phyloP scores from a whole-genome alignment of 1,284 basidiomycete genomes.

The Rhizoctonia solani region DNA sequence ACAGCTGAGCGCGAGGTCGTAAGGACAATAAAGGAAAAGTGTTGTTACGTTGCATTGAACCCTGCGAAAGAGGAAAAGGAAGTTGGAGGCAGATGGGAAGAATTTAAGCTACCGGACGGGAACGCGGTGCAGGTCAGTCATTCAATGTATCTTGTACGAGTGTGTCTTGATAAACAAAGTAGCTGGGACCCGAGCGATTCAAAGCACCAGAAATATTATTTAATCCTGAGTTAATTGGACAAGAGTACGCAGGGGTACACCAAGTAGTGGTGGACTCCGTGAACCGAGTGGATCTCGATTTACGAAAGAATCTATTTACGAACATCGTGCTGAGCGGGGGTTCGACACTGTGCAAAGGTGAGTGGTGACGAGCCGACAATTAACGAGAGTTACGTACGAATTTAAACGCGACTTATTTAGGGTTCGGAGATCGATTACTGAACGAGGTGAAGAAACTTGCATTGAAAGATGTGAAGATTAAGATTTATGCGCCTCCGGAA shows the following conservation, averaged over 20 bases:
- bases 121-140: slow-evolving; percentile 81
- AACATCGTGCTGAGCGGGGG: slow-evolving; percentile 98
- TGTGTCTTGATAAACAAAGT: slow-evolving; percentile 25
- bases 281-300: slow-evolving; percentile 82
- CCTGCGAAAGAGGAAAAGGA: slow-evolving; percentile 97
- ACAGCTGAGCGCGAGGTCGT: slow-evolving; percentile 98
- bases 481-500: slow-evolving; percentile 99
- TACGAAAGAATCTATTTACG: slow-evolving; percentile 92
- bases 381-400: background rate
- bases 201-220: slow-evolving; percentile 97
- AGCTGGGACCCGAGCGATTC: slow-evolving; percentile 96
- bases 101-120: slow-evolving; percentile 94
- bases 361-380: slow-evolving; percentile 42
- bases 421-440: slow-evolving; percentile 93
- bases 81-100: slow-evolving; percentile 70
- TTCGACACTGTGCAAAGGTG: slow-evolving; percentile 91
- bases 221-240: slow-evolving; percentile 95
- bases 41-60: slow-evolving; percentile 91
- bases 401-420: slow-evolving; percentile 49
- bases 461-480: slow-evolving; percentile 98
- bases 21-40: slow-evolving; percentile 97
- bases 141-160: slow-evolving; percentile 27
- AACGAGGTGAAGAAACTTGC: slow-evolving; percentile 96
- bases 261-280: slow-evolving; percentile 93
- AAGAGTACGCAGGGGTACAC: slow-evolving; percentile 96